Evolutionary conservation across 2,329 filamentous ascomycete species (phyloP).

Genomic region (Venturia pyrina): DNA sequence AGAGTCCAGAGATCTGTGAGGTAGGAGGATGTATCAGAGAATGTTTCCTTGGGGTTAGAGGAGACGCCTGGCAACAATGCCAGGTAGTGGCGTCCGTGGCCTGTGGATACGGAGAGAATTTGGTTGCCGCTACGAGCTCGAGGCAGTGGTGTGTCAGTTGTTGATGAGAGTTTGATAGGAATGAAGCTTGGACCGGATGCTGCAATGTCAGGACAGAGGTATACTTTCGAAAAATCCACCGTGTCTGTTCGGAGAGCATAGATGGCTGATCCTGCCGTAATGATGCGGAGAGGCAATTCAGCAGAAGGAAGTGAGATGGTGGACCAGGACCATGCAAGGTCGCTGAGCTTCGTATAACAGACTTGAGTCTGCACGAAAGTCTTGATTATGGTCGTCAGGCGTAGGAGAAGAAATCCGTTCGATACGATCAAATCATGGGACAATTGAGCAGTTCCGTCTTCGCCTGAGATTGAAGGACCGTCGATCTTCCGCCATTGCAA

Average conservation of each 20-base stretch:
- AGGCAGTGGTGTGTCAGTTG: not conserved
- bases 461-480: not conserved
- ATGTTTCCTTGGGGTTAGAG: not conserved
- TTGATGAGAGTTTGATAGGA: not conserved
- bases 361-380: not conserved
- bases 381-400: not conserved
- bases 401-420: not conserved
- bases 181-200: not conserved
- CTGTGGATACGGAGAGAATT: not conserved
- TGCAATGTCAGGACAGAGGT: not conserved
- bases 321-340: not conserved
- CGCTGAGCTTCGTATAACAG: not conserved
- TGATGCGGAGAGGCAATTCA: not conserved
- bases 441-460: not conserved
- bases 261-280: not conserved
- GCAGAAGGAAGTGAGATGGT: not conserved
- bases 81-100: constrained; percentile 8
- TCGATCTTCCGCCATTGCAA: not conserved
- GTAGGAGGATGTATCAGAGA: not conserved
- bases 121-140: not conserved
- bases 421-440: not conserved
- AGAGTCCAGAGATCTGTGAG: constrained; percentile 1
- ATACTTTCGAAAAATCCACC: not conserved
- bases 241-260: not conserved
- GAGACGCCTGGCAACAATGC: not conserved